These are phyloP conservation scores for Coprinopsis marcescibilis DNA, from an alignment of 768 basidiomycete genomes.

Conservation along the genomic window DNA sequence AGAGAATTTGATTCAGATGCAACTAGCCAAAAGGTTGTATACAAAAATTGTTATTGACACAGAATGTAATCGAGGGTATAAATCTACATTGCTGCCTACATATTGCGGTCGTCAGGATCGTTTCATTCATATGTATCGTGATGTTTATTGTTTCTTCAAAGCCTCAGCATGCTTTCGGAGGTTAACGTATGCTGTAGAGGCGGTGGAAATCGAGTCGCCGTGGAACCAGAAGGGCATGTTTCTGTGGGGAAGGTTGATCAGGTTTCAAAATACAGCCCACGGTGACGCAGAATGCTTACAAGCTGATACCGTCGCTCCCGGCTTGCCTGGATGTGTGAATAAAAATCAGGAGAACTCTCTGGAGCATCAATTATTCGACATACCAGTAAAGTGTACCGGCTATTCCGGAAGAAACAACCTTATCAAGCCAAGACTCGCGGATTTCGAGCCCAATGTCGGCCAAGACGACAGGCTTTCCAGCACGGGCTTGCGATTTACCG, in stretches of 20 bases:
- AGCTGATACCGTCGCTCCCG: neutral
- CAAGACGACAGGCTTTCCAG: neutral
- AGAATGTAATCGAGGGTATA: too few relatives aligned
- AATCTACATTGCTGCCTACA: too few relatives aligned
- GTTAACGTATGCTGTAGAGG: slow-evolving; percentile 31
- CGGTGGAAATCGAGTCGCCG: slow-evolving; percentile 5
- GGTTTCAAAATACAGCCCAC: neutral
- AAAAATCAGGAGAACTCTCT: too few relatives aligned
- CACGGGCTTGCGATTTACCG: neutral
- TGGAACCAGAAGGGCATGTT: slow-evolving; percentile 3
- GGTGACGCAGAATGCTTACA: neutral
- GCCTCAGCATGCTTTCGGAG: slow-evolving; percentile 1
- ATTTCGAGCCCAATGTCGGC: neutral
- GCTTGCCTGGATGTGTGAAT: too few relatives aligned
- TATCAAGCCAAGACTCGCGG: neutral
- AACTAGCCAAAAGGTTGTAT: too few relatives aligned
- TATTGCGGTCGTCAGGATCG: too few relatives aligned
- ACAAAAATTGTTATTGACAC: too few relatives aligned
- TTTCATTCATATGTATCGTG: too few relatives aligned
- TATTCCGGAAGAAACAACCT: neutral
- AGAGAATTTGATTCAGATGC: too few relatives aligned
- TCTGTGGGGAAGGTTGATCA: neutral
- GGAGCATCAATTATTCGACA: too few relatives aligned
- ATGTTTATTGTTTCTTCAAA: neutral
- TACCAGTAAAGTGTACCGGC: neutral